Percentiles rank a stretch among this genome's conserved stretches.
These are phyloP conservation scores for Cucurbita pepo DNA, from an alignment of 306 rosid genomes.

Conservation along the genomic window DNA sequence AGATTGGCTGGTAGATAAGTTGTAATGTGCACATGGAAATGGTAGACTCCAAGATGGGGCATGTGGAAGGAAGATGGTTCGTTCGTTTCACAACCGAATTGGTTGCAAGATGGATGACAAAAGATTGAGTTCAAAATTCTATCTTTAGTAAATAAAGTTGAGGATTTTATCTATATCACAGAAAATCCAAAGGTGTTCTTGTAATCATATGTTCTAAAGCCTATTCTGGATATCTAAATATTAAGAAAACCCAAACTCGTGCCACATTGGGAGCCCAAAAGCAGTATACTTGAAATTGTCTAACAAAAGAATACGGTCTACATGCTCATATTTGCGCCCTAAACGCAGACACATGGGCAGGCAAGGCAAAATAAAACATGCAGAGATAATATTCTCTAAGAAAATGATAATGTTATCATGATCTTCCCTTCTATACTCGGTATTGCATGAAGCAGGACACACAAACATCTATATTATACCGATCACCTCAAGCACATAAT, in stretches of 20 bases:
- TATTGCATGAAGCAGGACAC: neutral
- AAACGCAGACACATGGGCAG: neutral
- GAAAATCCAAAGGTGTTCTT: neutral
- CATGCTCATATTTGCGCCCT: neutral
- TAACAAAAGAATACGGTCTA: neutral
- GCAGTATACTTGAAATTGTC: neutral
- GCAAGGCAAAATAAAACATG: neutral
- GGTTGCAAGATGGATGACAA: neutral
- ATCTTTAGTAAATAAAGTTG: neutral
- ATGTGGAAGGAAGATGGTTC: neutral
- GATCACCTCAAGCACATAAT: neutral
- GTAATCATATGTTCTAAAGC: neutral
- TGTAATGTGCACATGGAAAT: neutral
- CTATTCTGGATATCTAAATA: neutral
- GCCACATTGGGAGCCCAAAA: neutral
- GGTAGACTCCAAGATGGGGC: neutral
- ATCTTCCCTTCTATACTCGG: neutral
- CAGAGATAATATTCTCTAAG: neutral
- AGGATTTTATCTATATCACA: neutral
- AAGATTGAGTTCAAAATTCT: neutral
- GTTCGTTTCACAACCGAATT: neutral
- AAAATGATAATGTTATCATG: neutral
- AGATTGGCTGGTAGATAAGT: neutral
- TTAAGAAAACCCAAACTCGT: too few species aligned
- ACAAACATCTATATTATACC: neutral